Conservation (phyloP, 306 rosid genomes). For the Quercus alba region DNA sequence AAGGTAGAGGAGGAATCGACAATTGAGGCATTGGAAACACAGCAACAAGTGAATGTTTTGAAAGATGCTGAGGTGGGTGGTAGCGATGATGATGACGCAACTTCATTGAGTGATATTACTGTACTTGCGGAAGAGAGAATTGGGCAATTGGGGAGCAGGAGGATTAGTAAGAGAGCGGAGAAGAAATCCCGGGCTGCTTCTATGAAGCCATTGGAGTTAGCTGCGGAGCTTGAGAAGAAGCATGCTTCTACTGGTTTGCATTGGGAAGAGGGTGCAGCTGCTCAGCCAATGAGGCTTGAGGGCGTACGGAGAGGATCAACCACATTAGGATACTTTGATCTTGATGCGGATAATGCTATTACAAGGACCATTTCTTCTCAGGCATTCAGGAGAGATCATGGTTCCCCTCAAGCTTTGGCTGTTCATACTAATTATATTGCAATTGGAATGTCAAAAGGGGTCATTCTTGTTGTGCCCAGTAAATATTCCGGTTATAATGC, state of each 20-base stretch:
- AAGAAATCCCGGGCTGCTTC: conserved; percentile 32
- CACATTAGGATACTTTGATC: conserved; percentile 77
- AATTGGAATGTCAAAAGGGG: conserved; percentile 89
- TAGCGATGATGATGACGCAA: conserved; percentile 31
- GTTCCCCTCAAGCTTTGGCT: conserved; percentile 82
- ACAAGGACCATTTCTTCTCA: conserved; percentile 66
- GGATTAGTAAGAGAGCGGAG: conserved; percentile 40
- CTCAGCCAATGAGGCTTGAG: conserved; percentile 97
- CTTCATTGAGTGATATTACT: conserved; percentile 39
- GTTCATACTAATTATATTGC: conserved; percentile 84
- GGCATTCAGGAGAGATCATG: conserved; percentile 75
- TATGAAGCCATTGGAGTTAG: conserved; percentile 72
- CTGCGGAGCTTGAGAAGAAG: conserved; percentile 86
- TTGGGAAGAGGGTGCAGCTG: conserved; percentile 97
- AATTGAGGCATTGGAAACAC: conserved; percentile 25
- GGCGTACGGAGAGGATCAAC: conserved; percentile 84
- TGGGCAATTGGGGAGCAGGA: conserved; percentile 53
- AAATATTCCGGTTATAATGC: conserved; percentile 74
- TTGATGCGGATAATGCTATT: conserved; percentile 60
- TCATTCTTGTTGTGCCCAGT: conserved; percentile 65
- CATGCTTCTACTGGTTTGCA: conserved; percentile 88
- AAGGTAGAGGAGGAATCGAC: conserved; percentile 12
- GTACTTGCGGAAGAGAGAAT: conserved; percentile 67
- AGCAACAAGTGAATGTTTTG: conserved; percentile 16
- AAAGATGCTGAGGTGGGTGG: conserved; percentile 29